Percentiles rank a stretch among this genome's conserved stretches.
Conservation (phyloP, 2,329 filamentous ascomycete species). For the Thelonectria blattea region DNA sequence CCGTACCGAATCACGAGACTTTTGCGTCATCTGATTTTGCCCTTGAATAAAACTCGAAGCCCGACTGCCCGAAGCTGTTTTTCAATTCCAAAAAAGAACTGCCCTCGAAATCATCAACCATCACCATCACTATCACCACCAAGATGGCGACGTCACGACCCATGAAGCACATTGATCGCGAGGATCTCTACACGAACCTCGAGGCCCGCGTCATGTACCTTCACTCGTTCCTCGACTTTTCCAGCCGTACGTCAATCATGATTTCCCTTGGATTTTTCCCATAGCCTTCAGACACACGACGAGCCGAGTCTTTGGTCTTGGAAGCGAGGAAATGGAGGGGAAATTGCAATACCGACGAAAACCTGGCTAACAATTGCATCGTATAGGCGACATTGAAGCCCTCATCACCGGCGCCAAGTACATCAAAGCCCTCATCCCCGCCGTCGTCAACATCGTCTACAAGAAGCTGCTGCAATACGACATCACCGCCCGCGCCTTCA, state of each 20-base stretch:
- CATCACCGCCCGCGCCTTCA: constrained; percentile 80
- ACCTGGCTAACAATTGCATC: constrained; percentile 18
- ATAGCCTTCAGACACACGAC: neutral
- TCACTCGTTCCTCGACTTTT: constrained; percentile 79
- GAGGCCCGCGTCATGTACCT: constrained; percentile 74
- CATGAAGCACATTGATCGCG: constrained; percentile 69
- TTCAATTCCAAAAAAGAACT: neutral
- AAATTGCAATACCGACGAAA: neutral
- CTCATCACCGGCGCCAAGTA: constrained; percentile 74
- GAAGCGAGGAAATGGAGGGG: too few species aligned
- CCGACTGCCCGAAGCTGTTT: neutral
- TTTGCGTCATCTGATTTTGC: constrained; percentile 6
- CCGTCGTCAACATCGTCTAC: constrained; percentile 85
- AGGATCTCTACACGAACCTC: constrained; percentile 73
- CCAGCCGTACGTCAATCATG: constrained; percentile 59
- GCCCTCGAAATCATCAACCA: constrained; percentile 2
- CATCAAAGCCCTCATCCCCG: constrained; percentile 81
- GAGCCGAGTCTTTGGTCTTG: too few species aligned
- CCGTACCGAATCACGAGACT: constrained; percentile 11
- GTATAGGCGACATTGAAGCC: constrained; percentile 72
- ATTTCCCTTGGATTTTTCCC: neutral
- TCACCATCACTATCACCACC: neutral
- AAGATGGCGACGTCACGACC: constrained; percentile 42
- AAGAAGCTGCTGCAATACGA: constrained; percentile 81
- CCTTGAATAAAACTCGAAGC: neutral